Evolutionary conservation across 345 rosid genomes (phyloP).

Genomic region (Dovyalis caffra): DNA sequence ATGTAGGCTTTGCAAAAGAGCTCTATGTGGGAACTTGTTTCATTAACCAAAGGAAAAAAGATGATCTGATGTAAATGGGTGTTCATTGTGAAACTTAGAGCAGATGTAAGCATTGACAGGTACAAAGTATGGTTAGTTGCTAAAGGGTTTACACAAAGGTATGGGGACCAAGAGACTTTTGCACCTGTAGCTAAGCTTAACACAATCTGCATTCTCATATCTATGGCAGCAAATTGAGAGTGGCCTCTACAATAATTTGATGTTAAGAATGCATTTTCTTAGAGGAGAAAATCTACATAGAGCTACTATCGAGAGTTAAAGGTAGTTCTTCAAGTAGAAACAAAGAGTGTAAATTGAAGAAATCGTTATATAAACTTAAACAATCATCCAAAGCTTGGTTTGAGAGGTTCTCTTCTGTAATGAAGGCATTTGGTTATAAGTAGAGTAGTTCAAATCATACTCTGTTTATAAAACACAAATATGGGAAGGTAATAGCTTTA

Average conservation of each 20-base stretch:
- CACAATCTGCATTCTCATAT: no score
- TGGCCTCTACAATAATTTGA: no score
- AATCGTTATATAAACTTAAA: no score
- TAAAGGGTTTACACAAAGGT: background rate
- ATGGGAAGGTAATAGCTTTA: background rate
- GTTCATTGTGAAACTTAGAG: background rate
- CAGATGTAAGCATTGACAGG: background rate
- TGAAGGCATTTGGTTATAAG: background rate
- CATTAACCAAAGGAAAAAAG: background rate
- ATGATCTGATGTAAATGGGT: background rate
- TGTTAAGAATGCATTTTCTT: no score
- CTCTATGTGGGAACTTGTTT: background rate
- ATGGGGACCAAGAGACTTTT: background rate
- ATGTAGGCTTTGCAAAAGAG: background rate
- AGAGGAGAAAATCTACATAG: no score
- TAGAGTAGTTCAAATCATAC: background rate
- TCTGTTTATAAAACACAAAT: background rate
- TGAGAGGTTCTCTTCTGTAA: no score
- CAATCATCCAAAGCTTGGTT: background rate
- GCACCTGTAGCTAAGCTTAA: no score
- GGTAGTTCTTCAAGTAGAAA: no score
- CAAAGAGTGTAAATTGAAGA: no score
- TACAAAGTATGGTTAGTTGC: background rate
- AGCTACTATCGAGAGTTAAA: no score
- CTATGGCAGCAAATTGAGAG: no score